A percentile compares a stretch with the other conserved stretches of the same genome.
These are phyloP conservation scores for Diaporthe batatas DNA, from an alignment of 2,329 filamentous ascomycete genomes.

Conservation along the genomic window DNA sequence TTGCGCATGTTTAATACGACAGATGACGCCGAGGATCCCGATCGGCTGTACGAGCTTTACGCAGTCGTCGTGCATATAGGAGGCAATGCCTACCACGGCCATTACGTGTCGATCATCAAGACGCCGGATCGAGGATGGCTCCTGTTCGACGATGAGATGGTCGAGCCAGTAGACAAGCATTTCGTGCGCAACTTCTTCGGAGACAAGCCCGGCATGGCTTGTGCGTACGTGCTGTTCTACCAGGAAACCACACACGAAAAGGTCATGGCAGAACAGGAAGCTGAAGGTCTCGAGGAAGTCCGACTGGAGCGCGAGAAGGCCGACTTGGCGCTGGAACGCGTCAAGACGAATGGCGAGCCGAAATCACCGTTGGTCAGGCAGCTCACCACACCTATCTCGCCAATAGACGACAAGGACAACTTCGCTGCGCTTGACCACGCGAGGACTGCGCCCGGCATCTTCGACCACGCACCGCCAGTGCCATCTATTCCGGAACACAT, in stretches of 20 bases:
- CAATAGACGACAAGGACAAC: constrained; percentile 62
- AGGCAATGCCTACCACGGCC: constrained; percentile 95
- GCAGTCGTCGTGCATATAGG: constrained; percentile 98
- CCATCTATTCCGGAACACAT: constrained; percentile 45
- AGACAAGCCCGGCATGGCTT: constrained; percentile 89
- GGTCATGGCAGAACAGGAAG: constrained; percentile 82
- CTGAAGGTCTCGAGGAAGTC: constrained; percentile 77
- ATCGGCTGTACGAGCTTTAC: constrained; percentile 95
- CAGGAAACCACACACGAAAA: constrained; percentile 85
- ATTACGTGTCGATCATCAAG: constrained; percentile 98
- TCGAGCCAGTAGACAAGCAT: constrained; percentile 96
- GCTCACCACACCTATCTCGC: constrained; percentile 60
- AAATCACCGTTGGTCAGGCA: constrained; percentile 62
- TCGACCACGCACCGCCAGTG: constrained; percentile 43
- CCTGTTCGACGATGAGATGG: constrained; percentile 97
- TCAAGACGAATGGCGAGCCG: constrained; percentile 54
- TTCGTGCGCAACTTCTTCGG: constrained; percentile 98
- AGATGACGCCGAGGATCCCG: constrained; percentile 92
- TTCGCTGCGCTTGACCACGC: constrained; percentile 75
- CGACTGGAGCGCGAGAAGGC: constrained; percentile 69
- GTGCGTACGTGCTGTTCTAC: constrained; percentile 97
- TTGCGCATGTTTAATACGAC: constrained; percentile 97
- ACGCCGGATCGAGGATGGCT: constrained; percentile 96
- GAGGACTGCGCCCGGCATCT: constrained; percentile 69
- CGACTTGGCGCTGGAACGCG: constrained; percentile 59